Evolutionary conservation across 371 early-diverging fungal genomes (phyloP), one percentile per base, ranked within the genome.

Genomic region (Rhizopus stolonifer): DNA sequence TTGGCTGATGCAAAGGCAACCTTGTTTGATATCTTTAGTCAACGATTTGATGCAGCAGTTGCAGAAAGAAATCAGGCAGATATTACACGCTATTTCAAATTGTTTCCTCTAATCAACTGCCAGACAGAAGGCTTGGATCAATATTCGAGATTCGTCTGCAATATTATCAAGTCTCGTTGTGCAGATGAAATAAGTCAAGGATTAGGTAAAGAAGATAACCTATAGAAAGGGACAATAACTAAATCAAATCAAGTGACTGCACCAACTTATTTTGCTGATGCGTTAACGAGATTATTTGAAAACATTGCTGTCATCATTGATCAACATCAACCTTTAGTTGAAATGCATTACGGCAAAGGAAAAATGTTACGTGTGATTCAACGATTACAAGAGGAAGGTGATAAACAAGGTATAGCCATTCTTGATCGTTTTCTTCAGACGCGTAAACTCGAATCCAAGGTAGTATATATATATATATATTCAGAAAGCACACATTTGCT

Each of bases 281-380:
- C 89, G 14, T 57, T 95, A 26, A 92, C 89, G 10, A 65, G 84
- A 22, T 61, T 96, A 38, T 95, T 93, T 67, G 97, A 96, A 67
- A 82, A 83, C 23, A 84, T 93, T 42, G 96, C 95, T 0, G 74
- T 80, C 3, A 79, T 92, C 17, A 79, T 95, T 22, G 93, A 95
- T 65, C 85, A 87, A 48, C 91, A 94, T 54, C 86, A 88, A 43
- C 81, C 87, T 1, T 67, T 93, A 10, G 88, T 96, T 0, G 88
- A 92, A 52, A 64, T 78, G 8, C 82, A 89, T 58, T 95, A 93
- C 64, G 93, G 92, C 0, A 77, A 82, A 4, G 95, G 96, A 8
- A 79, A 84, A n/a, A 89, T 94, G 87, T 67, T 94, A 14, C 79
- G 91, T 15, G 84, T 95, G 4, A 89, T 95, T 43, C 89, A 91